Base-by-base conservation (phyloP, 495 filamentous ascomycete genomes). In the Xylaria intraflava region DNA sequence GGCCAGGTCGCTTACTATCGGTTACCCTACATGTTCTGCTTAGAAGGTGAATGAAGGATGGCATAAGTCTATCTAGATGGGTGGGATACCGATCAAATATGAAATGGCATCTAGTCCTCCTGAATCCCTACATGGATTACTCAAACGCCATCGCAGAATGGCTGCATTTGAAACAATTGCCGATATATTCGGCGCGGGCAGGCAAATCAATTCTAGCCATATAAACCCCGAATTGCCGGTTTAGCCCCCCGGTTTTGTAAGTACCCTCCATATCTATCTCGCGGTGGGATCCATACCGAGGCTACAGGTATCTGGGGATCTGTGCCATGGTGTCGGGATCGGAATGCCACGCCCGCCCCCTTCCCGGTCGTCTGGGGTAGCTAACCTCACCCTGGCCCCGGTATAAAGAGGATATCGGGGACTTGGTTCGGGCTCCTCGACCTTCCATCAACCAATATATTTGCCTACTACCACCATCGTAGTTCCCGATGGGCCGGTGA, bases 261-360 rank as follows among this genome's bases (percentile, higher is more conserved):
- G 17, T 31, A 51, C 39, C 27, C 11, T 2, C 10, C 17, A 5
- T 40, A n/a, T 19, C 14, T 19, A 19, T 3, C 14, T 5, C 16
- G 19, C 38, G 38, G 38, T 19, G 38, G 22, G 3, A 19, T 40
- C 3, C 6, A 19, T 38, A 17, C 35, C 17, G 35, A 11, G 35
- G 35, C 31, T 29, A 29, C 12, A 14, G 31, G 31, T 12, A 3
- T 12, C 14, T 12, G 31, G 35, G 35, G 14, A 38, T 17, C 35
- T 7, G 35, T 17, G 10, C 35, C 35, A 38, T 38, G n/a, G 35
- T 19, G 6, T 9, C 17, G 35, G 35, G 14, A 8, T 26, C 30
- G 51, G 51, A 40, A 53, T 53, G 51, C 7, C 33, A 31, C 29
- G 51, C 51, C 51, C 39, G 51, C 51, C 33, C 29, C 51, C 42